A percentile compares a stretch with the other conserved stretches of the same genome.
These are phyloP conservation scores for Flaveria floridana DNA, from an alignment of 140 eudicot genomes.

Conservation along the genomic window DNA sequence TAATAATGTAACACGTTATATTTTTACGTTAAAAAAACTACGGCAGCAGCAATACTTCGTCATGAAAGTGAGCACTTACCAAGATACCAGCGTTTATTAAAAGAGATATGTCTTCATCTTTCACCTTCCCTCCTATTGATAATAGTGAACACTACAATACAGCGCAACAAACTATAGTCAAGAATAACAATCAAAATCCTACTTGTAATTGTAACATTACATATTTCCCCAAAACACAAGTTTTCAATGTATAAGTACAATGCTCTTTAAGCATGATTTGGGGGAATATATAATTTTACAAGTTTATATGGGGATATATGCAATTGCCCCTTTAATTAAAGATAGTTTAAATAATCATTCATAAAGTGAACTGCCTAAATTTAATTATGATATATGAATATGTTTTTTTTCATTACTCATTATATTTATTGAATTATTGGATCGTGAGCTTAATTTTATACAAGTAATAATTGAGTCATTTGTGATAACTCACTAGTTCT, in stretches of 20 bases:
- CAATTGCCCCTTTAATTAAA: not conserved
- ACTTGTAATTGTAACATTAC: too few species aligned
- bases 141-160: slow-evolving; percentile 65
- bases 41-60: not conserved
- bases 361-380: not conserved
- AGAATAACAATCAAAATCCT: slow-evolving; percentile 4
- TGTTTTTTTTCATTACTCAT: not conserved
- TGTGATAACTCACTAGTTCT: slow-evolving; percentile 73
- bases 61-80: slow-evolving; percentile 46
- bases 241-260: too few species aligned
- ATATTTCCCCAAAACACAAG: too few species aligned
- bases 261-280: too few species aligned
- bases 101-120: slow-evolving; percentile 79
- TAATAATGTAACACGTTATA: not conserved
- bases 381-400: not conserved
- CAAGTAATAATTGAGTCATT: slow-evolving; percentile 5
- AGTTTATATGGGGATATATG: too few species aligned
- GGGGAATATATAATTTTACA: too few species aligned
- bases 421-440: not conserved
- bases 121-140: slow-evolving; percentile 85
- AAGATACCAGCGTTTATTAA: slow-evolving; percentile 84
- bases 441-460: not conserved
- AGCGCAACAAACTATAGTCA: slow-evolving; percentile 32
- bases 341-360: not conserved
- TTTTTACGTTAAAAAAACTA: not conserved